Evolutionary conservation across 2,329 filamentous ascomycete species (phyloP).

Genomic region (Raffaelea ambrosiae): DNA sequence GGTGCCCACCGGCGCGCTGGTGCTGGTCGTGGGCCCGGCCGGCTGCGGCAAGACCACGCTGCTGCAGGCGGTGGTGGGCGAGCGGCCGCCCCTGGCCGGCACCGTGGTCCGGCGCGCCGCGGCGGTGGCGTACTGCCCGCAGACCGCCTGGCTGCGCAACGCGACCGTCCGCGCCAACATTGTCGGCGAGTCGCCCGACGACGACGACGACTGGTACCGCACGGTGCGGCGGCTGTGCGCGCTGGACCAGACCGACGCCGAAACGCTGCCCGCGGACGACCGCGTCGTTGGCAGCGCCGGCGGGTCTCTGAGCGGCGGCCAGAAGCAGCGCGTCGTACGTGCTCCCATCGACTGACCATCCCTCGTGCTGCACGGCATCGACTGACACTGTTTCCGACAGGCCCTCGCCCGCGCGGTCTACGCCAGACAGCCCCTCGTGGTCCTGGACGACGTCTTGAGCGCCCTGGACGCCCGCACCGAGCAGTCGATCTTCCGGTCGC

Average conservation of each 20-base stretch:
- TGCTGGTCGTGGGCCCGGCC: slow-evolving; percentile 8
- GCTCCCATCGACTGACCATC: slow-evolving; percentile 30
- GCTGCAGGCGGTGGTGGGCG: slow-evolving; percentile 10
- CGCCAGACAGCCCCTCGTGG: slow-evolving; percentile 24
- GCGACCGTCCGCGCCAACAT: slow-evolving; percentile 14
- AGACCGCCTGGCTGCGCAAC: slow-evolving; percentile 13
- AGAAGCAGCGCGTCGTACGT: slow-evolving; percentile 25
- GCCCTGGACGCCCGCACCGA: slow-evolving; percentile 32
- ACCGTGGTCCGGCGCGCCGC: slow-evolving; percentile 4
- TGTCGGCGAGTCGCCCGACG: slow-evolving; percentile 9
- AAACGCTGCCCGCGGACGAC: slow-evolving; percentile 15
- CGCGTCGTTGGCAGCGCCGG: slow-evolving; percentile 17
- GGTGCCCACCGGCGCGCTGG: no score
- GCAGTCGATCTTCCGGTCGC: slow-evolving; percentile 2
- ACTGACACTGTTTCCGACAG: slow-evolving; percentile 17
- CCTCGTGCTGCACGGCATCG: slow-evolving; percentile 35
- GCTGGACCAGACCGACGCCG: slow-evolving; percentile 12
- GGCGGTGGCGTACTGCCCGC: slow-evolving; percentile 3
- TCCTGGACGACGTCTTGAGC: slow-evolving; percentile 40
- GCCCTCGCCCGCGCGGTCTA: slow-evolving; percentile 33
- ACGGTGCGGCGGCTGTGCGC: slow-evolving; percentile 12
- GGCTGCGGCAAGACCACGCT: slow-evolving; percentile 13
- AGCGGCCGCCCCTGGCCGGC: slow-evolving; percentile 8
- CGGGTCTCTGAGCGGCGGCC: slow-evolving; percentile 20
- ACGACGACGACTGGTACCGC: slow-evolving; percentile 9